phyloP scores from a whole-genome alignment of 2,329 filamentous ascomycete genomes.

The Coniochaeta sp. region DNA sequence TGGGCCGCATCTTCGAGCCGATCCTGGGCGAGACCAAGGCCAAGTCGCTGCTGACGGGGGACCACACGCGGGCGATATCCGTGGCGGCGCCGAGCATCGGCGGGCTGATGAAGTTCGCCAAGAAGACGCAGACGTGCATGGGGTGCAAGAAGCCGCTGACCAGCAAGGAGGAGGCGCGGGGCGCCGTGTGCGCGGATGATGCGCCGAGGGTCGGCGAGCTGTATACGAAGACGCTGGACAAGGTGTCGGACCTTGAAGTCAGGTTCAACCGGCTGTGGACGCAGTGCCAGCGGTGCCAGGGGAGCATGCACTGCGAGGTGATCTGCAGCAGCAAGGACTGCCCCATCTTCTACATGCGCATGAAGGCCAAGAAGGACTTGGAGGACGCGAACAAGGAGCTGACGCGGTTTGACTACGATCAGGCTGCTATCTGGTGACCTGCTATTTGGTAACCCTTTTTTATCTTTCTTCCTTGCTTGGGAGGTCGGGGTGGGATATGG shows the following conservation, averaged over 20 bases:
- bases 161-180: constrained; percentile 68
- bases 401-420: constrained; percentile 63
- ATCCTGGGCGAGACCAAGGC: constrained; percentile 93
- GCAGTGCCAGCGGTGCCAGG: constrained; percentile 95
- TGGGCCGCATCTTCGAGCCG: constrained; percentile 93
- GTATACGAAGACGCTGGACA: constrained; percentile 84
- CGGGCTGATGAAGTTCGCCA: constrained; percentile 96
- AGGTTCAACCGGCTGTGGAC: constrained; percentile 93
- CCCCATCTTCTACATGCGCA: constrained; percentile 99
- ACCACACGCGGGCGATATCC: constrained; percentile 89
- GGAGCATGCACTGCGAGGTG: constrained; percentile 95
- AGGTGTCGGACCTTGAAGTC: constrained; percentile 87
- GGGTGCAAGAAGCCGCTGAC: constrained; percentile 95
- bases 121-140: constrained; percentile 97
- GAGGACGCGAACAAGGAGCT: constrained; percentile 92
- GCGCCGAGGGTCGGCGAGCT: constrained; percentile 80
- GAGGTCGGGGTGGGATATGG: background rate
- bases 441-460: background rate
- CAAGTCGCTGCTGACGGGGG: constrained; percentile 76
- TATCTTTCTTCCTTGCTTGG: too few species aligned
- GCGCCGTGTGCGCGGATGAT: constrained; percentile 85
- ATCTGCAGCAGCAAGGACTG: constrained; percentile 96
- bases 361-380: constrained; percentile 99
- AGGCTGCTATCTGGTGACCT: constrained; percentile 17
- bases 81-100: constrained; percentile 87